phyloP scores from a whole-genome alignment of 139 green algal genomes.

The Dunaliella sp. region DNA sequence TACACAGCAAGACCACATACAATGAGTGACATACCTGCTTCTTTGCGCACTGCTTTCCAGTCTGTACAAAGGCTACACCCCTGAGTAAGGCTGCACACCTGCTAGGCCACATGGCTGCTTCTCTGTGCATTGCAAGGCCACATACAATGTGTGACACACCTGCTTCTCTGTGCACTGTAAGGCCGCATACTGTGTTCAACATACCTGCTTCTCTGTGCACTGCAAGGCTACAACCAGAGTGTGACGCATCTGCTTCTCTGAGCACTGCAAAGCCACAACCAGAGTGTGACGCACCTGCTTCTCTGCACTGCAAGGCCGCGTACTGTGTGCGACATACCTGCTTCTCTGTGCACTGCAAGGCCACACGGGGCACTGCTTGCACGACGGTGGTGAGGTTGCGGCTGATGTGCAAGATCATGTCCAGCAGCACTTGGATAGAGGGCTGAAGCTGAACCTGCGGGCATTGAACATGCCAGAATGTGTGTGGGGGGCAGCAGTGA shows the following conservation, averaged over 20 bases:
- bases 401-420: conserved; percentile 62
- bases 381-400: conserved; percentile 71
- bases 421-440: conserved; percentile 75
- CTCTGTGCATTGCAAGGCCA: too few species aligned
- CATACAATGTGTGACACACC: too few species aligned
- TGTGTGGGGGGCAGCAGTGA: too few species aligned
- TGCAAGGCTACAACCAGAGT: conserved; percentile 47
- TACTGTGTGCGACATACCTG: conserved; percentile 39
- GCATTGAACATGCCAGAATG: too few species aligned
- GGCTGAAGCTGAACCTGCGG: conserved; percentile 69
- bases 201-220: conserved; percentile 46
- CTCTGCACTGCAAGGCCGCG: conserved; percentile 57
- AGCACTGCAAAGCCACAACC: not conserved
- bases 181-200: conserved; percentile 27
- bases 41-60: too few species aligned
- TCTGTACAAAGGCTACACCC: too few species aligned
- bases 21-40: too few species aligned
- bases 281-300: conserved; percentile 46
- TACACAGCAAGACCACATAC: too few species aligned
- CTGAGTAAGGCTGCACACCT: too few species aligned
- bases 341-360: conserved; percentile 52
- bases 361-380: conserved; percentile 62
- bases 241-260: not conserved
- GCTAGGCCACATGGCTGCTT: too few species aligned
- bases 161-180: conserved; percentile 58